These are phyloP conservation scores for Aspergillus glaucus DNA, from an alignment of 2,329 filamentous ascomycete genomes.

Conservation along the genomic window DNA sequence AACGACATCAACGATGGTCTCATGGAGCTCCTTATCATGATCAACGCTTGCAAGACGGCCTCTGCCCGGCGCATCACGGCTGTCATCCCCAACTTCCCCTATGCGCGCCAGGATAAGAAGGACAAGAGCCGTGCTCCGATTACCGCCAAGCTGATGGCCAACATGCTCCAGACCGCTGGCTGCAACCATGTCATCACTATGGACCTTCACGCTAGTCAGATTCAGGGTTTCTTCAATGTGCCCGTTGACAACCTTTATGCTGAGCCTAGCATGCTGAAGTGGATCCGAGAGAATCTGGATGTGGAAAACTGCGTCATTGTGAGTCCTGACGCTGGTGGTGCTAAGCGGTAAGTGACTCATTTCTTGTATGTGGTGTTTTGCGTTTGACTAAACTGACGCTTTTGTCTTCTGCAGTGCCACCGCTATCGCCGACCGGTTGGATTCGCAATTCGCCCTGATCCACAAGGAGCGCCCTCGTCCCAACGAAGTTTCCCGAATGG, in stretches of 20 bases:
- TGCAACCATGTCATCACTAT: constrained; percentile 94
- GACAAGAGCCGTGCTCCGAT: constrained; percentile 95
- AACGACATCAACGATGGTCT: constrained; percentile 97
- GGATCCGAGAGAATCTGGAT: constrained; percentile 81
- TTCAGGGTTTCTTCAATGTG: constrained; percentile 91
- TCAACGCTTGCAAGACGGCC: constrained; percentile 84
- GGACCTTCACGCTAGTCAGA: constrained; percentile 90
- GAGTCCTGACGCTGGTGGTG: constrained; percentile 88
- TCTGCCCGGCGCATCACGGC: constrained; percentile 88
- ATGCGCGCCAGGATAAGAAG: constrained; percentile 96
- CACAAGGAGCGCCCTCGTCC: constrained; percentile 92
- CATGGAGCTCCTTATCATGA: constrained; percentile 98
- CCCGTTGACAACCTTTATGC: constrained; percentile 80
- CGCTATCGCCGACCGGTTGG: constrained; percentile 84
- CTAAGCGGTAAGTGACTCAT: constrained; percentile 60
- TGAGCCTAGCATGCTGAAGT: constrained; percentile 83
- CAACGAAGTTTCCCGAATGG: constrained; percentile 89
- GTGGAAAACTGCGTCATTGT: constrained; percentile 86
- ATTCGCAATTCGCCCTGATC: constrained; percentile 86
- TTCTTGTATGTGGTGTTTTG: background rate
- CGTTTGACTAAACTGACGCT: background rate
- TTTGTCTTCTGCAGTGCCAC: constrained; percentile 56
- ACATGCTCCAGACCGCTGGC: constrained; percentile 93
- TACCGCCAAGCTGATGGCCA: constrained; percentile 89
- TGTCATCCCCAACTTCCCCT: constrained; percentile 93